Conservation (phyloP, 1,284 basidiomycete genomes). For the Puccinia triticina region DNA sequence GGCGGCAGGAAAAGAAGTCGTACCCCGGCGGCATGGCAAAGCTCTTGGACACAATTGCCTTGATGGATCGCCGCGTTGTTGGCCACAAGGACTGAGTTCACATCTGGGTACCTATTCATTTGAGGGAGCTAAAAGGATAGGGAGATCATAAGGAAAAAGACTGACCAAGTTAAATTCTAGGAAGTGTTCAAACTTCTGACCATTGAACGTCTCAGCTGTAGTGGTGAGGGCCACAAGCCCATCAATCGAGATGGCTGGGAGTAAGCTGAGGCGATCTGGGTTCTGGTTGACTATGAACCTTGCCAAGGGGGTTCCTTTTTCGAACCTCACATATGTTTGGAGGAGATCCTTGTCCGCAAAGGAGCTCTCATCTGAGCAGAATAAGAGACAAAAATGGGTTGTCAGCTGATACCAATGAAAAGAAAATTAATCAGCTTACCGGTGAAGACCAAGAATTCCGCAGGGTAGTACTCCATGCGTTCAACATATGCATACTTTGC, state of each 20-base stretch:
- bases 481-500: not conserved
- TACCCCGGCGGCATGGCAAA: not conserved
- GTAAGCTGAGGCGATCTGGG: not conserved
- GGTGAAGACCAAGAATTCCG: not conserved
- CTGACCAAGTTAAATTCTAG: not conserved
- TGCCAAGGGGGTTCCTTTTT: not conserved
- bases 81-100: too few relatives aligned
- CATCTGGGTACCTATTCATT: too few relatives aligned
- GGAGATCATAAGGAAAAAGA: not conserved
- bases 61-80: too few relatives aligned
- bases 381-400: not conserved
- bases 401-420: not conserved
- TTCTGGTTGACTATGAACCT: not conserved
- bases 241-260: not conserved
- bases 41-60: not conserved
- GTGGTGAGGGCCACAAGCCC: not conserved
- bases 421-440: not conserved
- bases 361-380: not conserved
- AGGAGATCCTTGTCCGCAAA: not conserved
- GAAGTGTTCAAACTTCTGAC: slow-evolving; percentile 2
- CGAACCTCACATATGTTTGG: not conserved
- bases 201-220: not conserved
- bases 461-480: not conserved
- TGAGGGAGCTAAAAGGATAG: not conserved
- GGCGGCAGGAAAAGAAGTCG: not conserved